Conservation (phyloP, 108 stramenopile genomes). For the Aureococcus anophagefferens region DNA sequence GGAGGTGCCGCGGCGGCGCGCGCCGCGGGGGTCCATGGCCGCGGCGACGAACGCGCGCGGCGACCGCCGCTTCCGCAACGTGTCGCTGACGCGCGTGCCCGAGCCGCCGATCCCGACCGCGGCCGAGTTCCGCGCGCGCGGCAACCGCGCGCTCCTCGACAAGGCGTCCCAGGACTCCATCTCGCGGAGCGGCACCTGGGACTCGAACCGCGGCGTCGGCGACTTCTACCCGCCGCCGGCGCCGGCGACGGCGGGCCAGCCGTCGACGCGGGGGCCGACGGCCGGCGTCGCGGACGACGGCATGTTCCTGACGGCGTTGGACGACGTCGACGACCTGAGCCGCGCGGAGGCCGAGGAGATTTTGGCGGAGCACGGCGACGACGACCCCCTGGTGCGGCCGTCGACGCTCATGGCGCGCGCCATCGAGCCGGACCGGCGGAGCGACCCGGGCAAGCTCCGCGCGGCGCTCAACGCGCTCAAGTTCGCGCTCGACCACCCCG, state of each 20-base stretch:
- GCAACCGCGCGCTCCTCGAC: neutral
- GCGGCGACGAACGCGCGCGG: conserved; percentile 14
- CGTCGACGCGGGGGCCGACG: conserved; percentile 13
- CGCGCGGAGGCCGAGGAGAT: neutral
- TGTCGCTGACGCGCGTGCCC: conserved; percentile 14
- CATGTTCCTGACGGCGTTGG: conserved; percentile 16
- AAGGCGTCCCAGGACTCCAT: neutral
- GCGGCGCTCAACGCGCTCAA: conserved; percentile 15
- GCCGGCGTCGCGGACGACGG: conserved; percentile 5
- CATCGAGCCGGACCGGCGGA: conserved; percentile 11
- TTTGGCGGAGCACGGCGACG: neutral
- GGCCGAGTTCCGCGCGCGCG: neutral
- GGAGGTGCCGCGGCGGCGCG: conserved; percentile 12
- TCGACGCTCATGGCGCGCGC: conserved; percentile 9
- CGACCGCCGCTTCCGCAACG: neutral
- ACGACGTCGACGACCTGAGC: neutral
- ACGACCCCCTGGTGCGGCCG: neutral
- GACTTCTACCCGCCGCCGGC: too few relatives aligned
- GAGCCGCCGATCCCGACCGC: conserved; percentile 14
- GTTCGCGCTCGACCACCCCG: conserved; percentile 26
- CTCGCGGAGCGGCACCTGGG: too few relatives aligned
- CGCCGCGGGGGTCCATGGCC: neutral
- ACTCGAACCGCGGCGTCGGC: too few relatives aligned
- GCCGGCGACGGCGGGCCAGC: conserved; percentile 6
- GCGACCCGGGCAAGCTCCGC: conserved; percentile 18